Conservation (phyloP, 2,329 filamentous ascomycete genomes). For the Hymenoscyphus fraxineus region DNA sequence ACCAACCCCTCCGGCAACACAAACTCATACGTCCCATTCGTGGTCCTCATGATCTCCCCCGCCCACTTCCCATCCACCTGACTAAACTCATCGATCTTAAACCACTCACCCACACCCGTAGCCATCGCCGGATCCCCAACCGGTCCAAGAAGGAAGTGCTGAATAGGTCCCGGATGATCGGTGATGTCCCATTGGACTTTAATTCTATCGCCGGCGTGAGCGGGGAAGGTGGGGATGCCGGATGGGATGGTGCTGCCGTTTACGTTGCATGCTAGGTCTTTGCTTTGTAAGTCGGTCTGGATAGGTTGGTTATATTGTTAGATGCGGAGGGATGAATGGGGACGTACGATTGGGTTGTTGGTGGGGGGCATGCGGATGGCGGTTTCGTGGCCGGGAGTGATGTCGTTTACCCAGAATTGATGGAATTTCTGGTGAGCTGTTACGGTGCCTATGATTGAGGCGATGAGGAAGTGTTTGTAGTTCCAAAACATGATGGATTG, state of each 20-base stretch:
- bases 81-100: conserved; percentile 34
- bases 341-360: conserved; percentile 45
- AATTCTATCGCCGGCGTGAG: conserved; percentile 36
- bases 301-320: neutral
- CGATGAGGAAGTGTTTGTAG: conserved; percentile 22
- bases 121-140: conserved; percentile 28
- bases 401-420: conserved; percentile 41
- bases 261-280: conserved; percentile 48
- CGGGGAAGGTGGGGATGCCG: conserved; percentile 34
- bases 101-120: conserved; percentile 33
- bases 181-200: conserved; percentile 40
- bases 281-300: conserved; percentile 42
- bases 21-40: conserved; percentile 28
- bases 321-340: neutral
- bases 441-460: conserved; percentile 29
- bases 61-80: conserved; percentile 32
- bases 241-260: conserved; percentile 35
- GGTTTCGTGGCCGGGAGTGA: conserved; percentile 35
- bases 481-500: conserved; percentile 28
- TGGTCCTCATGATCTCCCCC: conserved; percentile 30
- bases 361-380: conserved; percentile 43
- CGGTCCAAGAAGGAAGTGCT: conserved; percentile 38
- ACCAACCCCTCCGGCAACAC: conserved; percentile 24
- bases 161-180: conserved; percentile 39
- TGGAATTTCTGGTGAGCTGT: conserved; percentile 41